Percentiles rank a stretch among this genome's conserved stretches.
phyloP scores from a whole-genome alignment of 2,329 filamentous ascomycete genomes.

The Aspergillus niger region DNA sequence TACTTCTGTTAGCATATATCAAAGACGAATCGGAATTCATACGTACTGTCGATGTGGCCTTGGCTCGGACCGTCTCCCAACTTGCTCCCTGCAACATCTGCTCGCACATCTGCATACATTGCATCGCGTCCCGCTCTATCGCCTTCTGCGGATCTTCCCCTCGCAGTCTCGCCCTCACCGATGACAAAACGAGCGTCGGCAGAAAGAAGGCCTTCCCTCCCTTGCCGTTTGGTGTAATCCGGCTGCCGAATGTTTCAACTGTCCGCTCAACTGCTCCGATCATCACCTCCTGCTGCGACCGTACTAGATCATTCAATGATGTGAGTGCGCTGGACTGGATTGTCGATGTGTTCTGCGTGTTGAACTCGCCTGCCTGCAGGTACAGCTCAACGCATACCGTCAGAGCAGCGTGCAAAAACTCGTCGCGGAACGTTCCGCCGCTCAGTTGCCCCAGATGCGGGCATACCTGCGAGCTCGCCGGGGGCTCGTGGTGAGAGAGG shows the following conservation, averaged over 20 bases:
- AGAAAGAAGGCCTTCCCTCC: slow-evolving; percentile 36
- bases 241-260: slow-evolving; percentile 30
- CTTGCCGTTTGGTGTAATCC: slow-evolving; percentile 29
- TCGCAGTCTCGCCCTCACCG: slow-evolving; percentile 35
- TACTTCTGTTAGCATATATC: slow-evolving; percentile 17
- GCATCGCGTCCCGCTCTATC: slow-evolving; percentile 27
- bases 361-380: slow-evolving; percentile 32
- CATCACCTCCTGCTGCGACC: slow-evolving; percentile 35
- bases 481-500: slow-evolving; percentile 33
- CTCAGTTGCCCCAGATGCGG: slow-evolving; percentile 35
- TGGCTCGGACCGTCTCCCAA: slow-evolving; percentile 21
- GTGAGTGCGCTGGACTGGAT: slow-evolving; percentile 14
- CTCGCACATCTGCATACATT: slow-evolving; percentile 27
- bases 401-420: slow-evolving; percentile 36
- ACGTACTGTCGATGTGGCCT: slow-evolving; percentile 17
- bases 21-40: neutral
- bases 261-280: slow-evolving; percentile 33
- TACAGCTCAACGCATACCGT: slow-evolving; percentile 37
- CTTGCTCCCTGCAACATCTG: slow-evolving; percentile 27
- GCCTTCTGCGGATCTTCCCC: slow-evolving; percentile 30
- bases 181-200: slow-evolving; percentile 30
- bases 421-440: slow-evolving; percentile 39
- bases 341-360: slow-evolving; percentile 9
- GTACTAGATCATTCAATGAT: slow-evolving; percentile 33
- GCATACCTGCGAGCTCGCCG: slow-evolving; percentile 23